These are phyloP conservation scores for Metschnikowia henanensis DNA, from an alignment of 805 yeast genomes.

Conservation along the genomic window DNA sequence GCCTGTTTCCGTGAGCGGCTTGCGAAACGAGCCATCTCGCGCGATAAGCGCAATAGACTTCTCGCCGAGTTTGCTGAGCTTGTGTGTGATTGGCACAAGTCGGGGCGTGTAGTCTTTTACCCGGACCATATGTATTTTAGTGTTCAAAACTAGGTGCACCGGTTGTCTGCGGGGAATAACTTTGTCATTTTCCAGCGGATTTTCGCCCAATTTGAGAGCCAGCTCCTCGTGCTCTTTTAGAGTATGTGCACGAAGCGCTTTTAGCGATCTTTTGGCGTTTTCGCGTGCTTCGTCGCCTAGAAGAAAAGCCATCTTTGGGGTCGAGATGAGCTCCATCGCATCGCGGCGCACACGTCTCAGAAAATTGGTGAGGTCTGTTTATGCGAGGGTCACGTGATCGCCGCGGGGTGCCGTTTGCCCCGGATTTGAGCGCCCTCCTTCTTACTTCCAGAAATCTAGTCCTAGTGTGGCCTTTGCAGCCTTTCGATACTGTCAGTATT, in stretches of 20 bases:
- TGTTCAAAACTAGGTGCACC: conserved; percentile 47
- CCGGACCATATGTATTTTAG: conserved; percentile 43
- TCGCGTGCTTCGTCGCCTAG: conserved; percentile 22
- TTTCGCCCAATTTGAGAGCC: neutral
- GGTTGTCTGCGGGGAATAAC: conserved; percentile 19
- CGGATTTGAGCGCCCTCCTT: too few species aligned
- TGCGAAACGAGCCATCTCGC: conserved; percentile 70
- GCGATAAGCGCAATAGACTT: conserved; percentile 61
- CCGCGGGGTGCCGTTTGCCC: too few species aligned
- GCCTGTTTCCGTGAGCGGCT: conserved; percentile 46
- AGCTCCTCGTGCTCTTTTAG: conserved; percentile 8
- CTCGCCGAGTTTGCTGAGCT: conserved; percentile 49
- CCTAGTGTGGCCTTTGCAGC: too few species aligned
- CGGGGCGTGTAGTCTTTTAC: conserved; percentile 54
- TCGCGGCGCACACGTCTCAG: too few species aligned
- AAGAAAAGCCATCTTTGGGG: conserved; percentile 16
- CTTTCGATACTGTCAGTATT: too few species aligned
- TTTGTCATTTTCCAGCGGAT: neutral
- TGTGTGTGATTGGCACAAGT: conserved; percentile 56
- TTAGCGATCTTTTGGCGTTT: conserved; percentile 17
- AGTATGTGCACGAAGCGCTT: conserved; percentile 17
- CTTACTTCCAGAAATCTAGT: too few species aligned
- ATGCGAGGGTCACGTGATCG: too few species aligned
- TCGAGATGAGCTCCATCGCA: conserved; percentile 1
- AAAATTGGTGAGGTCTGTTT: too few species aligned